These are phyloP conservation scores for Iberis amara DNA, from an alignment of 441 rosid genomes.

Conservation along the genomic window DNA sequence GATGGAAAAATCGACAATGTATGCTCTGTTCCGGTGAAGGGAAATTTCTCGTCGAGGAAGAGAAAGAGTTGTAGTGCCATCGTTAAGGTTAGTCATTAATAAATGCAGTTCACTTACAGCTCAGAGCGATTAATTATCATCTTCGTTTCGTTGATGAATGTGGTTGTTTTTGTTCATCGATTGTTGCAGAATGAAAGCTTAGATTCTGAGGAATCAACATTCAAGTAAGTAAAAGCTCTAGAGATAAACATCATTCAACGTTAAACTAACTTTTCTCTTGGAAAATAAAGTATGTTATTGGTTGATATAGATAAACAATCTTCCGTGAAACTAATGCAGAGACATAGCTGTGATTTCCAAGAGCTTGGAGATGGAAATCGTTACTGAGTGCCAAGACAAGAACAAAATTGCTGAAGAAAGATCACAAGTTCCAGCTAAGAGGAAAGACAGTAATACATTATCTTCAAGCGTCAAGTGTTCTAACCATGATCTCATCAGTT, in stretches of 20 bases:
- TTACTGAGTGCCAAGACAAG: conserved; percentile 14
- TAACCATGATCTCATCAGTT: conserved; percentile 10
- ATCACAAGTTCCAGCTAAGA: conserved; percentile 23
- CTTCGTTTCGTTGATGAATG: not conserved
- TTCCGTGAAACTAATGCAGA: conserved; percentile 14
- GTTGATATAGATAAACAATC: not conserved
- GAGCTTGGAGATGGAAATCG: conserved; percentile 19
- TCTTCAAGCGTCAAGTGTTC: conserved; percentile 9
- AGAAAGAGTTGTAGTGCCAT: conserved; percentile 14
- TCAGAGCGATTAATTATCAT: not conserved
- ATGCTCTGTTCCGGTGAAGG: conserved; percentile 6
- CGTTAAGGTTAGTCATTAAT: conserved; percentile 17
- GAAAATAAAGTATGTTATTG: not conserved
- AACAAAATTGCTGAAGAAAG: conserved; percentile 13
- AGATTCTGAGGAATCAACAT: conserved; percentile 18
- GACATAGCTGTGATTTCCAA: conserved; percentile 15
- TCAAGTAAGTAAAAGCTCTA: conserved; percentile 35
- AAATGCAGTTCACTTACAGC: conserved; percentile 18
- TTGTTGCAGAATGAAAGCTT: conserved; percentile 34
- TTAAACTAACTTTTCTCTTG: not conserved
- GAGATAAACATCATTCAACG: not conserved
- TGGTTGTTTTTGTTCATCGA: conserved; percentile 7
- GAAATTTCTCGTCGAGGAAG: conserved; percentile 12
- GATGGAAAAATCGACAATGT: conserved; percentile 9
- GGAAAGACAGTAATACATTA: conserved; percentile 26